A percentile compares a stretch with the other conserved stretches of the same genome.
These are phyloP conservation scores for Sporothrix pseudoabietina DNA, from an alignment of 2,329 filamentous ascomycete genomes.

Conservation along the genomic window DNA sequence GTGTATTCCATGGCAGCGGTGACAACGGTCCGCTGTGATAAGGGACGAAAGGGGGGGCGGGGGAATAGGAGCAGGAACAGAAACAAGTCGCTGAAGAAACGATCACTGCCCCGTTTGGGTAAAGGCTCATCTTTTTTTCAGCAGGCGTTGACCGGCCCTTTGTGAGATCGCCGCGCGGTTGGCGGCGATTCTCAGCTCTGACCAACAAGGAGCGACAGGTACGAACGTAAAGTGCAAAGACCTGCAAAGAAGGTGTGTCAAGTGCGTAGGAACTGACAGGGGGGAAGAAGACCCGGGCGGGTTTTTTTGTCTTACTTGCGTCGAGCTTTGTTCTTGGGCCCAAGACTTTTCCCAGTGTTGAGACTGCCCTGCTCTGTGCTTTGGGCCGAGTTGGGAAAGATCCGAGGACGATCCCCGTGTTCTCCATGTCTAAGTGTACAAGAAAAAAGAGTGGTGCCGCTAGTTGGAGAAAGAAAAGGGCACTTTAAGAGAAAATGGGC, in stretches of 20 bases:
- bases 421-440: not conserved
- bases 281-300: not conserved
- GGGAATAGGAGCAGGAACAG: not conserved
- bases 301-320: not conserved
- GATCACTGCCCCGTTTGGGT: not conserved
- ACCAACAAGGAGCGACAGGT: slow-evolving; percentile 8
- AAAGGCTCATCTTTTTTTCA: slow-evolving; percentile 27
- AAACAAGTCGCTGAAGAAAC: slow-evolving; percentile 12
- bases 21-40: not conserved
- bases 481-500: not conserved
- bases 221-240: too few relatives aligned
- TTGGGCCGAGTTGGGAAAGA: not conserved
- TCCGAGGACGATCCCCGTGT: not conserved
- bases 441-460: not conserved
- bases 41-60: not conserved
- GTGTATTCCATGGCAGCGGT: not conserved
- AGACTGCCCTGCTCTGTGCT: not conserved
- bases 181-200: slow-evolving; percentile 21
- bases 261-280: not conserved
- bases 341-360: not conserved
- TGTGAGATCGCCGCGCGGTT: slow-evolving; percentile 23
- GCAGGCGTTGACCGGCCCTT: slow-evolving; percentile 29
- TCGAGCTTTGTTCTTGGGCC: not conserved
- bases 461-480: not conserved
- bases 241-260: not conserved